A percentile compares a stretch with the other conserved stretches of the same genome.
These are phyloP conservation scores for Euclidium syriacum DNA, from an alignment of 345 rosid genomes.

Conservation along the genomic window DNA sequence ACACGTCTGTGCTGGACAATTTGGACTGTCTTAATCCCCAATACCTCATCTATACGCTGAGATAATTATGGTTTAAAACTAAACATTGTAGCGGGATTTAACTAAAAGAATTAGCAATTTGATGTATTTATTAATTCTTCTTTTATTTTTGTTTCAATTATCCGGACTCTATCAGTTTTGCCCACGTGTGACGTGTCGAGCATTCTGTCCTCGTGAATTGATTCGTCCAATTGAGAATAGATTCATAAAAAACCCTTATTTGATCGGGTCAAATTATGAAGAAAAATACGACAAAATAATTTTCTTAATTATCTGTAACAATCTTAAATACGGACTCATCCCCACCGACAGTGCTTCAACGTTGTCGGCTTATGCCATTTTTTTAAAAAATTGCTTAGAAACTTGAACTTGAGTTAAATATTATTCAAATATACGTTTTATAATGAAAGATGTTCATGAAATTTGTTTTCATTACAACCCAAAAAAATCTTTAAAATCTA, in stretches of 20 bases:
- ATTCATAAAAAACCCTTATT: background rate
- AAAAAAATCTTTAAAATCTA: too few species aligned
- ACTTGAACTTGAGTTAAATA: background rate
- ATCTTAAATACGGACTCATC: slow-evolving; percentile 28
- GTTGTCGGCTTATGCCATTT: slow-evolving; percentile 26
- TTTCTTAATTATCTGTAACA: slow-evolving; percentile 12
- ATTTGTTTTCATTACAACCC: too few species aligned
- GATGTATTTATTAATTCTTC: background rate
- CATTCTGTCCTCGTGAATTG: slow-evolving; percentile 12
- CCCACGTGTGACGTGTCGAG: slow-evolving; percentile 19
- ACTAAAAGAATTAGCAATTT: background rate
- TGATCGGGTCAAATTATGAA: slow-evolving; percentile 17
- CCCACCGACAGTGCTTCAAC: slow-evolving; percentile 32
- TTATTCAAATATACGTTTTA: background rate
- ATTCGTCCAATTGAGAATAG: slow-evolving; percentile 13
- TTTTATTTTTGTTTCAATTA: background rate
- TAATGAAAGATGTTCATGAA: background rate
- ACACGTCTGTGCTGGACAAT: slow-evolving; percentile 10
- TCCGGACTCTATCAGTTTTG: background rate
- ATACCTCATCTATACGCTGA: background rate
- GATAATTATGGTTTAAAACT: too few species aligned
- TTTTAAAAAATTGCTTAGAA: background rate
- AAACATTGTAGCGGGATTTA: too few species aligned
- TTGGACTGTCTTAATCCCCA: slow-evolving; percentile 15
- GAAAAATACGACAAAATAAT: slow-evolving; percentile 18